These are phyloP conservation scores for Cyclotella choctawhatcheeana DNA, from an alignment of 108 stramenopile genomes.

Conservation along the genomic window DNA sequence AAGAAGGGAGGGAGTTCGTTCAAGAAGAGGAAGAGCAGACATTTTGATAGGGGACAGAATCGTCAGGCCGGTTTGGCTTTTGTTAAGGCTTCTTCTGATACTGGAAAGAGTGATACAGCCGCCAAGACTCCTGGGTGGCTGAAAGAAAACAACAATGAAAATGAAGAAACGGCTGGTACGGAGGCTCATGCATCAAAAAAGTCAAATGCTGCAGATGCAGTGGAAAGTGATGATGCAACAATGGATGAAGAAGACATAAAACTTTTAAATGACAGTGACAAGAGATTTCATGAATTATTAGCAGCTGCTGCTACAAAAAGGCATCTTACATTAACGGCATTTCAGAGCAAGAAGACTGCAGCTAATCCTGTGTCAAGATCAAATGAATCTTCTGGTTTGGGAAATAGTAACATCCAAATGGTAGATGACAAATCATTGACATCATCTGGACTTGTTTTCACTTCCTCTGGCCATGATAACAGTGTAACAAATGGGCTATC, in stretches of 20 bases:
- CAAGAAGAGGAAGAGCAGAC: conserved; percentile 17
- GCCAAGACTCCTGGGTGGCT: neutral
- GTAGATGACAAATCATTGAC: conserved; percentile 11
- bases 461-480: neutral
- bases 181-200: neutral
- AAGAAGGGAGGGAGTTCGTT: neutral
- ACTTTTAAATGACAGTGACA: conserved; percentile 16
- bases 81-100: conserved; percentile 47
- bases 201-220: neutral
- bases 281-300: conserved; percentile 39
- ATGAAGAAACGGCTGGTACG: neutral
- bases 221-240: conserved; percentile 15
- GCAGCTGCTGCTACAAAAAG: conserved; percentile 23
- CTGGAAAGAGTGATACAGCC: neutral
- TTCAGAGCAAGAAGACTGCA: neutral
- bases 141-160: conserved; percentile 2
- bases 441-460: conserved; percentile 9
- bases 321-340: neutral
- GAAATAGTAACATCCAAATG: neutral
- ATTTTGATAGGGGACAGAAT: conserved; percentile 38
- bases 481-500: neutral
- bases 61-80: conserved; percentile 46
- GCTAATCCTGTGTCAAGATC: neutral
- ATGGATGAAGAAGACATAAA: conserved; percentile 31
- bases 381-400: neutral